Evolutionary conservation across 371 early-diverging fungal species (phyloP).

Genomic region (Parasitella parasitica): DNA sequence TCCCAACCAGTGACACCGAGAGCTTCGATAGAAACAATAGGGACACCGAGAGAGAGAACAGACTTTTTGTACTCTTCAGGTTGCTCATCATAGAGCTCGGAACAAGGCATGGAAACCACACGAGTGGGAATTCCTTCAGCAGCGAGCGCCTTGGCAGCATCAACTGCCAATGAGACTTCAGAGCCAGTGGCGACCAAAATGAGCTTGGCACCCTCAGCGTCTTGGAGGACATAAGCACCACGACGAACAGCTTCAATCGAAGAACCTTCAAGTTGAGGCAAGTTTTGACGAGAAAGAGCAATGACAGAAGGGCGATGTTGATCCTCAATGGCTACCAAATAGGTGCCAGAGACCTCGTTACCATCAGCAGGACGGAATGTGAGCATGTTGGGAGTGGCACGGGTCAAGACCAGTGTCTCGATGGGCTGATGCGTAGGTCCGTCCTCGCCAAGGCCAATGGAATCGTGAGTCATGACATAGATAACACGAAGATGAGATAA

Average conservation of each 20-base stretch:
- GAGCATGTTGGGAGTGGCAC: constrained; percentile 94
- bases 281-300: constrained; percentile 93
- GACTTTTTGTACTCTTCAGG: constrained; percentile 77
- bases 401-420: constrained; percentile 92
- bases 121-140: constrained; percentile 64
- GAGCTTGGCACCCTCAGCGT: constrained; percentile 57
- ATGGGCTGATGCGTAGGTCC: constrained; percentile 99
- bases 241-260: constrained; percentile 75
- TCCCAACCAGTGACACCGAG: constrained; percentile 93
- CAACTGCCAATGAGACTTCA: constrained; percentile 89
- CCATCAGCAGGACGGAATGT: constrained; percentile 96
- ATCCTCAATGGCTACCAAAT: constrained; percentile 77
- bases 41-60: constrained; percentile 81
- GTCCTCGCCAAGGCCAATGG: constrained; percentile 98
- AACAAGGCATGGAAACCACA: constrained; percentile 96
- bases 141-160: constrained; percentile 75
- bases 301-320: constrained; percentile 82
- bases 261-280: constrained; percentile 89
- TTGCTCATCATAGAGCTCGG: constrained; percentile 95
- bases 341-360: constrained; percentile 93
- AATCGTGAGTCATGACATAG: constrained; percentile 99
- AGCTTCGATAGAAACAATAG: constrained; percentile 94
- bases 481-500: constrained; percentile 87
- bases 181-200: constrained; percentile 94
- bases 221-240: constrained; percentile 82